Evolutionary conservation across 495 filamentous ascomycete genomes (phyloP).

Genomic region (Neurospora tetrasperma): DNA sequence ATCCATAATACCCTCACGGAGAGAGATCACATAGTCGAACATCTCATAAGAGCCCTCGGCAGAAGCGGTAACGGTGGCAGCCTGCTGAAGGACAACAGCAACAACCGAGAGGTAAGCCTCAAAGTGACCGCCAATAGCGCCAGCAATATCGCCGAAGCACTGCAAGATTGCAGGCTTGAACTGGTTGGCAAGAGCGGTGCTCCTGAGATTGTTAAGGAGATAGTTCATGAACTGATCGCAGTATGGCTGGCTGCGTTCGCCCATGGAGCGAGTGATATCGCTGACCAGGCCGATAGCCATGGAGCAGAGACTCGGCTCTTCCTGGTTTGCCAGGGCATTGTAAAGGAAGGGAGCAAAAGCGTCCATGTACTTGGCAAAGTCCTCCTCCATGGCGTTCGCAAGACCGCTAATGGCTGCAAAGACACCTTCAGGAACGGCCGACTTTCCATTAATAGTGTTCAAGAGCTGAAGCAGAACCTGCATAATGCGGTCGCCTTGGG

Average conservation of each 20-base stretch:
- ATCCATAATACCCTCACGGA: constrained; percentile 97
- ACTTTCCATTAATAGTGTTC: constrained; percentile 67
- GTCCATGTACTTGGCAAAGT: constrained; percentile 95
- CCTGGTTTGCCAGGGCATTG: constrained; percentile 87
- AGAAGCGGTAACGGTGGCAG: constrained; percentile 63
- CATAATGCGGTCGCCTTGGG: constrained; percentile 92
- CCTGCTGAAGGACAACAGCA: constrained; percentile 87
- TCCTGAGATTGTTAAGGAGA: constrained; percentile 76
- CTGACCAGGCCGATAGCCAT: constrained; percentile 97
- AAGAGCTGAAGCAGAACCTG: constrained; percentile 72
- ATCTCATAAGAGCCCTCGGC: constrained; percentile 74
- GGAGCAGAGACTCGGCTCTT: constrained; percentile 84
- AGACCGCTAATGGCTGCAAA: constrained; percentile 84
- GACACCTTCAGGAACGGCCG: constrained; percentile 84
- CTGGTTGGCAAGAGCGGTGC: constrained; percentile 72
- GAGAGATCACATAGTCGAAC: constrained; percentile 87
- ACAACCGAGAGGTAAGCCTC: constrained; percentile 88
- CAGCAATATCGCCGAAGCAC: constrained; percentile 95
- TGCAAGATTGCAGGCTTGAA: constrained; percentile 97
- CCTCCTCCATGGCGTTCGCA: constrained; percentile 78
- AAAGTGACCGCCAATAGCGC: constrained; percentile 86
- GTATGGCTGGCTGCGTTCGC: constrained; percentile 80
- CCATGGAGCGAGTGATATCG: constrained; percentile 86
- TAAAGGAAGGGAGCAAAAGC: constrained; percentile 82
- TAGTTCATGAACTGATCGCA: constrained; percentile 98